Evolutionary conservation across 495 filamentous ascomycete genomes (phyloP), one percentile per base, ranked within the genome.

Genomic region (Parachaetomium inaequale): DNA sequence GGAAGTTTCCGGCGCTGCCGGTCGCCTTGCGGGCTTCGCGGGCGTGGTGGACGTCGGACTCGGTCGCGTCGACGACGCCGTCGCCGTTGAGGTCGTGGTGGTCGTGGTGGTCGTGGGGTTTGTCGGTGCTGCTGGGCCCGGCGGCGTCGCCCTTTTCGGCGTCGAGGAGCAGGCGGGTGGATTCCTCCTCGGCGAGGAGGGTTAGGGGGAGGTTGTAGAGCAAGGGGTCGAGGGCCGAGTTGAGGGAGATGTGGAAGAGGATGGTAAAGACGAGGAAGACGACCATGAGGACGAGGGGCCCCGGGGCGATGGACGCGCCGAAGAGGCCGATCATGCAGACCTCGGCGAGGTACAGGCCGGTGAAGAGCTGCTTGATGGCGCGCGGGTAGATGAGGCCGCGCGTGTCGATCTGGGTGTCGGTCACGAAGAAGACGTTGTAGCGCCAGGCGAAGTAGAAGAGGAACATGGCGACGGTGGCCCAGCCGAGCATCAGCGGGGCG

Each of bases 361-460:
- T 87, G 45, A 93, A 88, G 63, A 95, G 85, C 65, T 98, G 94
- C 72, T 97, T 92, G 63, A 98, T 76, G n/a, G 90, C 94, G 38
- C 87, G 85, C 5, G 89, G 87, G 71, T 97, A 98, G 63, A 89
- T 84, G 38, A 89, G 84, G 58, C 94, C 94, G 66, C 95, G 91
- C 28, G 94, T 97, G 76, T 98, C 93, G 70, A 97, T 88, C 55
- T 81, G 63, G 31, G 88, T 83, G 68, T 95, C 90, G 55, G 87
- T 91, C 54, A 96, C 91, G 74, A 95, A 98, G 51, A 98, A 82
- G 68, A 98, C 72, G 71, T 98, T 96, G 82, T 98, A 98, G 6
- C 92, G 85, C 84, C 90, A 97, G 58, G 94, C 93, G 51, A 96
- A 79, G 76, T 97, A 97, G 76, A 98, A 91, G 58, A 96, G 79